Conservation (phyloP, 768 basidiomycete species). For the Chalciporus chontae region DNA sequence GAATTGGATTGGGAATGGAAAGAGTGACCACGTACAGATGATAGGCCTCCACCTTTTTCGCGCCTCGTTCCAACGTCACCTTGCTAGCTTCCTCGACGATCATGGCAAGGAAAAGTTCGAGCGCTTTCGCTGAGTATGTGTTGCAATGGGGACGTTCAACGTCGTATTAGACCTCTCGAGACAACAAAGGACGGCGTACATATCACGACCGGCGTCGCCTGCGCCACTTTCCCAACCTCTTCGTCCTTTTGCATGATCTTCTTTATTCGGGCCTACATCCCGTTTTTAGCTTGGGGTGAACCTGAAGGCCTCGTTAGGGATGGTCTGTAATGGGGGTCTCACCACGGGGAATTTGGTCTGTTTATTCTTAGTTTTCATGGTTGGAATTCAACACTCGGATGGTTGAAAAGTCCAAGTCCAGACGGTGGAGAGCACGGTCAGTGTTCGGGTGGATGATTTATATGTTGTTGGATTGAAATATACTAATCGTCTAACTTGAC, state of each 20-base stretch:
- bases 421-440: neutral
- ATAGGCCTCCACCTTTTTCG: conserved; percentile 89
- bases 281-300: conserved; percentile 7
- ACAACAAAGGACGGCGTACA: conserved; percentile 56
- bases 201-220: conserved; percentile 93
- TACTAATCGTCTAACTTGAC: conserved; percentile 6
- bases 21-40: conserved; percentile 69
- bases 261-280: conserved; percentile 89
- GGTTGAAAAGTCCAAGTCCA: neutral
- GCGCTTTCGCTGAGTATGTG: conserved; percentile 72
- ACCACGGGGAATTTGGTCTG: conserved; percentile 91
- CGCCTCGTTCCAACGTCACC: conserved; percentile 72
- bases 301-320: neutral
- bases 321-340: conserved; percentile 28
- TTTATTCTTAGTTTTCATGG: conserved; percentile 89
- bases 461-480: conserved; percentile 1
- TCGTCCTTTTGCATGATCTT: conserved; percentile 99
- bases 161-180: conserved; percentile 11
- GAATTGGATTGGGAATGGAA: neutral
- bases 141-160: conserved; percentile 1
- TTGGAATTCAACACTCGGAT: neutral
- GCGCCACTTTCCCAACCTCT: conserved; percentile 97
- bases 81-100: conserved; percentile 81
- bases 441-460: neutral
- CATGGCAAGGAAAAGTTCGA: conserved; percentile 86